These are phyloP conservation scores for Phalaenopsis equestris DNA, from an alignment of 106 monocot genomes.

Conservation along the genomic window DNA sequence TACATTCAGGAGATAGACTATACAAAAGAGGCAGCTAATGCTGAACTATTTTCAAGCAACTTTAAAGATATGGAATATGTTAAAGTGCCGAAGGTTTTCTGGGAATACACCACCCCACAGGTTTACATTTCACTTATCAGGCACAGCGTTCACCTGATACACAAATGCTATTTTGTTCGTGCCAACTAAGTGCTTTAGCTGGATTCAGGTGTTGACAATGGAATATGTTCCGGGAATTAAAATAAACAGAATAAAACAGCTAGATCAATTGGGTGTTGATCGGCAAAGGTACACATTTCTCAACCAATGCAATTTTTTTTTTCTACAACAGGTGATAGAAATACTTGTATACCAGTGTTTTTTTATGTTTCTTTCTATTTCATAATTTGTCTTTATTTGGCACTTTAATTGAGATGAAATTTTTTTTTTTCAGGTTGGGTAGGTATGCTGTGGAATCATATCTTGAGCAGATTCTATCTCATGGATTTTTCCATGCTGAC, in stretches of 20 bases:
- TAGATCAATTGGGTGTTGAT: slow-evolving; percentile 96
- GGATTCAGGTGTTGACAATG: slow-evolving; percentile 84
- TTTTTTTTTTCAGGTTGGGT: slow-evolving; percentile 46
- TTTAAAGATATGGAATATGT: slow-evolving; percentile 93
- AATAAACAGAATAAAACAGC: slow-evolving; percentile 91
- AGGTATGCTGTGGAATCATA: slow-evolving; percentile 99
- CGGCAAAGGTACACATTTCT: slow-evolving; percentile 74
- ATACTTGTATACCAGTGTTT: not conserved
- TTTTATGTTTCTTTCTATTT: not conserved
- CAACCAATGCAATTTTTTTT: not conserved
- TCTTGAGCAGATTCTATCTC: slow-evolving; percentile 93
- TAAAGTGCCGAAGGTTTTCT: slow-evolving; percentile 82
- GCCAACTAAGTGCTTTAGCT: not conserved
- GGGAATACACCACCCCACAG: slow-evolving; percentile 98
- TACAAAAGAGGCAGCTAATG: slow-evolving; percentile 92
- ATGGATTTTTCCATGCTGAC: slow-evolving; percentile 99
- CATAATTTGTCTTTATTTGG: not conserved
- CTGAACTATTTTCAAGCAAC: slow-evolving; percentile 84
- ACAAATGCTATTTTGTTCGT: not conserved
- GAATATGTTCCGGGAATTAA: slow-evolving; percentile 99
- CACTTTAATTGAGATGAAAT: not conserved
- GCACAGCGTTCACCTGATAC: not conserved
- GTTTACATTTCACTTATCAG: slow-evolving; percentile 17
- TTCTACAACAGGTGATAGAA: not conserved
- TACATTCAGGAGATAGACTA: slow-evolving; percentile 89